phyloP scores from a whole-genome alignment of 139 green algal genomes.

The Coelastrella sp. region DNA sequence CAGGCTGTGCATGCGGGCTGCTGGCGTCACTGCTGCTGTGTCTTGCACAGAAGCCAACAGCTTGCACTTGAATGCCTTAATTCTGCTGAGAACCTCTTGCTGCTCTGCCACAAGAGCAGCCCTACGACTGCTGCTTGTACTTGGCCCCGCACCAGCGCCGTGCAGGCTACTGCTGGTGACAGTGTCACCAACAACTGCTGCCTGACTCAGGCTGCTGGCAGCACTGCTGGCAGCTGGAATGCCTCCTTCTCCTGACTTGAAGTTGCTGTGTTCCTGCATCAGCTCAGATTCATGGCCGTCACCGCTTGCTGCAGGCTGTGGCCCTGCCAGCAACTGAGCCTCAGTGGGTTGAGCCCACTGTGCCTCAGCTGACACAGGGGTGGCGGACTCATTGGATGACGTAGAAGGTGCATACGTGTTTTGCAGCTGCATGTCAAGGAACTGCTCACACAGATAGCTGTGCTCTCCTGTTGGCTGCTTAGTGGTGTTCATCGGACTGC shows the following conservation, averaged over 20 bases:
- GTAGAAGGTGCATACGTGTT: too few species aligned
- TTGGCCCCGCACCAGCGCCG: background rate
- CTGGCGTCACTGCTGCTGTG: background rate
- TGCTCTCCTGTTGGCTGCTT: too few species aligned
- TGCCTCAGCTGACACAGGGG: too few species aligned
- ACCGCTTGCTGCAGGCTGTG: too few species aligned
- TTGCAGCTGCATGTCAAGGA: too few species aligned
- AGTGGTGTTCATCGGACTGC: too few species aligned
- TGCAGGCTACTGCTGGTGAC: background rate
- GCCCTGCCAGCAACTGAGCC: too few species aligned
- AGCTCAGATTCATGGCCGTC: background rate
- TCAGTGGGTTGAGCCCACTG: too few species aligned
- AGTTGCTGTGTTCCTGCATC: conserved; percentile 2
- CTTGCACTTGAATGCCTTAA: background rate
- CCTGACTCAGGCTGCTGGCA: background rate
- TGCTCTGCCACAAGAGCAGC: conserved; percentile 12
- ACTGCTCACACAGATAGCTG: too few species aligned
- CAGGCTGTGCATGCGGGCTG: background rate
- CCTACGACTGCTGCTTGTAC: background rate
- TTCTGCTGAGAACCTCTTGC: background rate
- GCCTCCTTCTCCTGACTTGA: background rate
- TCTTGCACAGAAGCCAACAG: background rate
- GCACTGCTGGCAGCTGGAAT: background rate
- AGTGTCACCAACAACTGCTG: background rate
- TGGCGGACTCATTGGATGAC: too few species aligned